Percentiles rank a stretch among this genome's conserved stretches.
Evolutionary conservation across 2,329 filamentous ascomycete genomes (phyloP).

Genomic region (Didymella segeticola): DNA sequence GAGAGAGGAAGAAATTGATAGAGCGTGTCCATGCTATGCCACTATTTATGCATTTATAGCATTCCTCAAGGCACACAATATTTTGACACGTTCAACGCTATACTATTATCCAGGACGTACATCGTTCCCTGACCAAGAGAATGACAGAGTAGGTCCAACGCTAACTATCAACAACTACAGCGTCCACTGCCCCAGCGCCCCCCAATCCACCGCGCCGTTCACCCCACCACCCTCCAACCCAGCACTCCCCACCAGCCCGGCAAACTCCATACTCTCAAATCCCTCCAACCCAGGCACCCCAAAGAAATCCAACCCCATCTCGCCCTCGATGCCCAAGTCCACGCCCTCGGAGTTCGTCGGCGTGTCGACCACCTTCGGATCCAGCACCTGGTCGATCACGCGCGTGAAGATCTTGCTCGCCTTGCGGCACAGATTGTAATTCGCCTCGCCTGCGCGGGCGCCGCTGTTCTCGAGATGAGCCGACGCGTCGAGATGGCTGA

Average conservation of each 20-base stretch:
- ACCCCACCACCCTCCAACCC: background rate
- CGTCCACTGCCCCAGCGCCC: slow-evolving; percentile 38
- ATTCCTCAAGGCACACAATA: too few species aligned
- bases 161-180: background rate
- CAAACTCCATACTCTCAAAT: slow-evolving; percentile 40
- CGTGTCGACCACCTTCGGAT: slow-evolving; percentile 26
- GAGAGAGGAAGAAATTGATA: too few species aligned
- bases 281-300: slow-evolving; percentile 36
- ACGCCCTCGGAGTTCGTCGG: slow-evolving; percentile 19
- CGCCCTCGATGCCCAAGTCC: slow-evolving; percentile 24
- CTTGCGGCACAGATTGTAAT: slow-evolving; percentile 44
- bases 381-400: slow-evolving; percentile 42
- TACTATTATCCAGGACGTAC: too few species aligned
- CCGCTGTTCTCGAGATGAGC: slow-evolving; percentile 39
- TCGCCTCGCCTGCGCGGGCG: slow-evolving; percentile 42
- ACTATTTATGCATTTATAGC: too few species aligned
- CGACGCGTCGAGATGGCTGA: slow-evolving; percentile 47
- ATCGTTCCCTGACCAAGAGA: too few species aligned
- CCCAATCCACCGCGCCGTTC: slow-evolving; percentile 32
- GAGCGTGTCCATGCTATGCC: too few species aligned
- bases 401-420: slow-evolving; percentile 38
- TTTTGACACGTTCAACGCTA: too few species aligned
- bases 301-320: slow-evolving; percentile 29
- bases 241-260: slow-evolving; percentile 23
- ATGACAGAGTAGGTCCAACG: too few species aligned